phyloP scores from a whole-genome alignment of 306 rosid species.

The Rosa multiflora region DNA sequence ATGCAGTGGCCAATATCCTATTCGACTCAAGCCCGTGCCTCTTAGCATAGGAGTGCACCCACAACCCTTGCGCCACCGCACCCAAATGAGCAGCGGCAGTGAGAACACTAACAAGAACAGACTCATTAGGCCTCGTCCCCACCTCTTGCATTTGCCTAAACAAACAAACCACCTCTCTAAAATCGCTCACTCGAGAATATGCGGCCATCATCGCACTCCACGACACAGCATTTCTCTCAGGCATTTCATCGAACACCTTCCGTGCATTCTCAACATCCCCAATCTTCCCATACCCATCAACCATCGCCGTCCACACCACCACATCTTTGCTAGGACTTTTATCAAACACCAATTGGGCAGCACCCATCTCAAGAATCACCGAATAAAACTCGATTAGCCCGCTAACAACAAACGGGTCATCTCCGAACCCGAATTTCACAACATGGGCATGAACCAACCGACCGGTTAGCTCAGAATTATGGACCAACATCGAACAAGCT shows the following conservation, averaged over 20 bases:
- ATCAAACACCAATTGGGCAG: slow-evolving; percentile 56
- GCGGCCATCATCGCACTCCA: slow-evolving; percentile 62
- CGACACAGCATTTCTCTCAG: slow-evolving; percentile 56
- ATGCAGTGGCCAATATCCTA: slow-evolving; percentile 59
- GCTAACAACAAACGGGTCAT: slow-evolving; percentile 60
- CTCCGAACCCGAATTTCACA: slow-evolving; percentile 41
- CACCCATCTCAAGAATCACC: slow-evolving; percentile 22
- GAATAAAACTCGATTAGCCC: slow-evolving; percentile 61
- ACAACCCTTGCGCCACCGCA: slow-evolving; percentile 41
- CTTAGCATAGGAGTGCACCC: slow-evolving; percentile 47
- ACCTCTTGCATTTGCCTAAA: slow-evolving; percentile 43
- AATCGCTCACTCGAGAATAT: slow-evolving; percentile 37
- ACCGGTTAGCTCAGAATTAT: slow-evolving; percentile 29
- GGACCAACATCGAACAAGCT: slow-evolving; percentile 44
- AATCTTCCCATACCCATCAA: slow-evolving; percentile 73
- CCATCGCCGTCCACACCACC: slow-evolving; percentile 77
- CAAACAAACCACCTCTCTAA: slow-evolving; percentile 40
- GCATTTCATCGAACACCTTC: slow-evolving; percentile 73
- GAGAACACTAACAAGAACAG: slow-evolving; percentile 41
- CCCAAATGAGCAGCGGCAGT: slow-evolving; percentile 51
- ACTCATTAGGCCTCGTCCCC: slow-evolving; percentile 37
- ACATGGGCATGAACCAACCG: slow-evolving; percentile 67
- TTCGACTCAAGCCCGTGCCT: slow-evolving; percentile 31
- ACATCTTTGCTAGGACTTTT: slow-evolving; percentile 51
- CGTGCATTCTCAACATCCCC: slow-evolving; percentile 61